Conservation (phyloP, 1,284 basidiomycete genomes). For the Phaffia rhodozyma region DNA sequence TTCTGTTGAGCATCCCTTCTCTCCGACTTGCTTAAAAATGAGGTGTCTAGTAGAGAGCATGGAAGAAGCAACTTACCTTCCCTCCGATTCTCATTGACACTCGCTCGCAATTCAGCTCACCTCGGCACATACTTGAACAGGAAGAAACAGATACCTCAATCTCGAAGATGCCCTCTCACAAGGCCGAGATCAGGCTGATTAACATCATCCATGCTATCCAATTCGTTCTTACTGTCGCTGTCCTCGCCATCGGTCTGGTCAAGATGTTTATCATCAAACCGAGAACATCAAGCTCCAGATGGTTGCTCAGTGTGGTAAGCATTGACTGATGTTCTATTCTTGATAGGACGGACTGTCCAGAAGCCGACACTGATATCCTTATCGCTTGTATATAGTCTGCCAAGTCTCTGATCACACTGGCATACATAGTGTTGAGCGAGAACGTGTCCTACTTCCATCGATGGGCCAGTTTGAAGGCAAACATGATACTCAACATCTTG, state of each 20-base stretch:
- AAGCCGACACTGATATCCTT: background rate
- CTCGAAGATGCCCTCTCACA: too few relatives aligned
- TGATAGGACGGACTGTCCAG: background rate
- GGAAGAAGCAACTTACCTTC: too few relatives aligned
- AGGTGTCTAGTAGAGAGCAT: too few relatives aligned
- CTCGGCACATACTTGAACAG: too few relatives aligned
- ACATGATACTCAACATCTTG: conserved; percentile 5
- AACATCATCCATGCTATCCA: conserved; percentile 1
- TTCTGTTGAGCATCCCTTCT: too few relatives aligned
- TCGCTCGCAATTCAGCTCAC: too few relatives aligned
- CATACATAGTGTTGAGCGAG: conserved; percentile 6
- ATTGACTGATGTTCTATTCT: too few relatives aligned
- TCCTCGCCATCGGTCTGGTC: conserved; percentile 2
- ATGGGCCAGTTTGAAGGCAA: conserved; percentile 7
- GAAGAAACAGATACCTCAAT: too few relatives aligned
- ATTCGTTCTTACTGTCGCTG: background rate
- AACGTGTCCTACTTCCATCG: conserved; percentile 1
- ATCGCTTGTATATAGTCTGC: background rate
- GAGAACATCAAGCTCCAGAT: background rate
- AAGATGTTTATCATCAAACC: conserved; percentile 9
- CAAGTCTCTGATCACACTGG: conserved; percentile 9
- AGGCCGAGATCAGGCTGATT: too few relatives aligned
- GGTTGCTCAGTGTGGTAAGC: conserved; percentile 9
- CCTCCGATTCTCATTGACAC: too few relatives aligned
- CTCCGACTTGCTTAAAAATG: too few relatives aligned